Percentiles rank a stretch among this genome's conserved stretches.
These are phyloP conservation scores for Pleurotus salmoneostramineus DNA, from an alignment of 768 basidiomycete species.

Conservation along the genomic window DNA sequence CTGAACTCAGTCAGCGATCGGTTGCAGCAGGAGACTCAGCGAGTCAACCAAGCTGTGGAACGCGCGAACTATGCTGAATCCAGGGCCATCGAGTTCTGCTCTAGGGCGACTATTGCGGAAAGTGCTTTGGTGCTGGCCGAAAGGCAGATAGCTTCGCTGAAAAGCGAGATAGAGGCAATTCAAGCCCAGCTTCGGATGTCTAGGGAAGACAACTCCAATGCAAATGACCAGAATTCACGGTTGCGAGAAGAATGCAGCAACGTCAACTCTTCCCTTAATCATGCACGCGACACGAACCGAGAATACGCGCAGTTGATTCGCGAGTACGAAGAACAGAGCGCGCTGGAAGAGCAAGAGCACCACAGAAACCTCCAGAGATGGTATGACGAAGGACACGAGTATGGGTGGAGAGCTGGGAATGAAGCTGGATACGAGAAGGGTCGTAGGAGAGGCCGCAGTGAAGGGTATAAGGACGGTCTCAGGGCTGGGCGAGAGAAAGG, in stretches of 20 bases:
- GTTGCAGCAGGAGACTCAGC: slow-evolving; percentile 52
- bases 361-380: slow-evolving; percentile 36
- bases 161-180: slow-evolving; percentile 40
- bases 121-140: slow-evolving; percentile 33
- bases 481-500: slow-evolving; percentile 38
- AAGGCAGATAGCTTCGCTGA: slow-evolving; percentile 18
- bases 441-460: slow-evolving; percentile 27
- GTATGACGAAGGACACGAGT: slow-evolving; percentile 38
- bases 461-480: slow-evolving; percentile 27
- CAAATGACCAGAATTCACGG: slow-evolving; percentile 30
- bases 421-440: slow-evolving; percentile 45
- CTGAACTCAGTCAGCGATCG: slow-evolving; percentile 48
- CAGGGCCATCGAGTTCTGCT: slow-evolving; percentile 35
- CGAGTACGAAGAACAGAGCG: slow-evolving; percentile 40
- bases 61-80: slow-evolving; percentile 51
- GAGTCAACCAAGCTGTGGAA: slow-evolving; percentile 46
- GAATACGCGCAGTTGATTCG: slow-evolving; percentile 39
- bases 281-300: slow-evolving; percentile 38
- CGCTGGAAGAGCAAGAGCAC: slow-evolving; percentile 37
- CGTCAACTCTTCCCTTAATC: slow-evolving; percentile 38
- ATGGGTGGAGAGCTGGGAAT: slow-evolving; percentile 44
- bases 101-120: slow-evolving; percentile 37
- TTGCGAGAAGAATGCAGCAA: slow-evolving; percentile 29
- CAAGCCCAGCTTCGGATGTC: slow-evolving; percentile 42
- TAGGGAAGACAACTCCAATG: slow-evolving; percentile 35